phyloP scores from a whole-genome alignment of 2,329 filamentous ascomycete species.

The Ophidiomyces ophidiicola region DNA sequence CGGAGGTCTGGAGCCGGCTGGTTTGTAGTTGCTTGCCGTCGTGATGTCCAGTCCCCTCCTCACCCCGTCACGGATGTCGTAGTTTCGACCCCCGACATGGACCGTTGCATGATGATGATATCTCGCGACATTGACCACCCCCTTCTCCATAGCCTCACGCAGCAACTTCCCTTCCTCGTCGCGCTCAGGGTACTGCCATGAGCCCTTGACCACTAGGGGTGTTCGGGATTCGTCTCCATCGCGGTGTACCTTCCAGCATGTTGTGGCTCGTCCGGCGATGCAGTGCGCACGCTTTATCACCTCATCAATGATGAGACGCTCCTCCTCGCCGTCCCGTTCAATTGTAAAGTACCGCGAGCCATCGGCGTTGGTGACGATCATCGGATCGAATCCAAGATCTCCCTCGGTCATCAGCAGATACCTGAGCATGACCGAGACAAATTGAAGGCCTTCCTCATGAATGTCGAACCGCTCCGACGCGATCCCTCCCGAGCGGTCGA shows the following conservation, averaged over 20 bases:
- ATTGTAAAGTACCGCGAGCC: constrained; percentile 6
- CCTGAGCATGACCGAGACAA: constrained; percentile 7
- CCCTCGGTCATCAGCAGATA: constrained; percentile 28
- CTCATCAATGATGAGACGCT: constrained; percentile 33
- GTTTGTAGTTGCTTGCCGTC: constrained; percentile 4
- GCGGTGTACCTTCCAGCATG: constrained; percentile 35
- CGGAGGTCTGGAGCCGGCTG: not conserved
- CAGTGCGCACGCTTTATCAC: constrained; percentile 25
- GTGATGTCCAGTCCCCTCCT: constrained; percentile 14
- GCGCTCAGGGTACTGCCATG: constrained; percentile 21
- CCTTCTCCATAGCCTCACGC: constrained; percentile 17
- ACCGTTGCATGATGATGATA: not conserved
- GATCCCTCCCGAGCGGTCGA: constrained; percentile 38
- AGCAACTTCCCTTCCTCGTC: constrained; percentile 21
- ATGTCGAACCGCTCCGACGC: constrained; percentile 24
- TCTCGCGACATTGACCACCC: constrained; percentile 19
- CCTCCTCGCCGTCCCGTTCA: constrained; percentile 16
- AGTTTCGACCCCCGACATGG: not conserved
- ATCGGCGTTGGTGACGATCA: constrained; percentile 22
- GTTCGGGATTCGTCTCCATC: constrained; percentile 15
- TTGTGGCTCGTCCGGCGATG: constrained; percentile 33
- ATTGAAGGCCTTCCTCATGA: constrained; percentile 10
- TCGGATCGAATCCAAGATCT: constrained; percentile 37
- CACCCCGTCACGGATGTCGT: constrained; percentile 17
- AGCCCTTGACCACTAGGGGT: constrained; percentile 17